Evolutionary conservation across 1,139 yeast genomes (phyloP), one percentile per base, ranked within the genome.

Genomic region (Debaryomyces fabryi): DNA sequence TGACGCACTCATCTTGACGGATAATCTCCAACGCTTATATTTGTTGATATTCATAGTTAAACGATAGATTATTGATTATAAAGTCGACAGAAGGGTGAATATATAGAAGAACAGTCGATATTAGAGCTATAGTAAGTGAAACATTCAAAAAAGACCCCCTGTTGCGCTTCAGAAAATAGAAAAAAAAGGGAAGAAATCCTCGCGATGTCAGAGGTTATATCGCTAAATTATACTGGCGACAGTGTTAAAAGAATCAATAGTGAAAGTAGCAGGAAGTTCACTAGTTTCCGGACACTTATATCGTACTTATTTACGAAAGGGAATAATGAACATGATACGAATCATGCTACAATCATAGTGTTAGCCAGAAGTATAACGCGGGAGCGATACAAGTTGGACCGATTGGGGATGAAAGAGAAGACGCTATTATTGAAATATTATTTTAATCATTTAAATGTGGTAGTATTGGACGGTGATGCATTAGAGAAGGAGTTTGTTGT

Each of bases 401-500:
- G 44, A 21, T 56, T 71, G 21, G 20, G 54, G 6, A 58, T 56
- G 46, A 58, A 57, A 10, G 75, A 73, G 44, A 68, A 71, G 52
- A 52, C 53, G 44, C 55, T 73, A 21, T 59, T 74, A 18, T 60
- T 75, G 52, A 63, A 64, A 45, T 72, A 69, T 61, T 73, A 66
- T 53, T 78, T 77, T 58, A 64, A 64, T 50, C 82, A 78, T 57
- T 62, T 75, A 51, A 77, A 76, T 55, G 56, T 74, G 24, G 58
- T 77, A 8, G 65, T 68, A 6, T 59, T 70, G 18, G 58, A 57
- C 23, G 56, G 61, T 12, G 51, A 57, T 1, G 57, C 55, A n/a
- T 51, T 67, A 18, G 50, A 55, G 21, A 50, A 63, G 21, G 50
- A 54, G 12, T 44, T 48, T 15, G 52, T 62, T 30, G 59, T 65